Base-by-base conservation (phyloP, 2,329 filamentous ascomycete genomes). In the Bimuria novae-zelandiae region DNA sequence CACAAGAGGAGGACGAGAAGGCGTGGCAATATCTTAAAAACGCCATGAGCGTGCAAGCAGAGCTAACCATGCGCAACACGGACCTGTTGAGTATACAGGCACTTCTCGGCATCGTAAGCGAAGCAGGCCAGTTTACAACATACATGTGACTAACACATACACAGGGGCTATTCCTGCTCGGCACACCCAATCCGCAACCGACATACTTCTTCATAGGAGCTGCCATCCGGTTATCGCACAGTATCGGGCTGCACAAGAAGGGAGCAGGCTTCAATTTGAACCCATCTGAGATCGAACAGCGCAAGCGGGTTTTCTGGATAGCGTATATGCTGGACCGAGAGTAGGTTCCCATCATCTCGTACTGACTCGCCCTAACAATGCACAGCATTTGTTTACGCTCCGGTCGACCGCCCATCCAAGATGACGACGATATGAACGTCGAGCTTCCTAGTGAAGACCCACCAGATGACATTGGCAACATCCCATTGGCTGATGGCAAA, bases 21-120 rank as follows among this genome's bases (percentile, higher is more conserved):
- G 92, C 92, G 0, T 97, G 94, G 92, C 88, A 87, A 2, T 95
- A 97, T 70, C 78, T 99, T 64, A 97, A 99, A 78, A 99, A 99
- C 70, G 92, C 93, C 14, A 89, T 97, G 84, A 91, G 89, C 16
- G 91, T 96, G 37, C 88, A 96, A 70, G 87, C 92, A 0, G 94
- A 99, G 73, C 79, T 99, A 52, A 92, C 92, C 1, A 93, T 99
- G 88, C 88, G 92, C 37, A 97, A 97, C 70, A 96, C 92, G 7
- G 94, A 99, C 75, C 80, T 99, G 17, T 79, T 97, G 33, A 97
- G 92, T 66, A 92, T 99, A 2, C 94, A 99, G 75, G 94, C 92
- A 12, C 79, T 99, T 41, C 79, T 97, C 22, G 94, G 92, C 54
- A 96, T 97, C 88, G 84, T 84, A 70, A 67, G 75, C 62, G 22